Percentiles rank a stretch among this genome's conserved stretches.
phyloP scores from a whole-genome alignment of 352 stramenopile species.

The Pythium biforme region DNA sequence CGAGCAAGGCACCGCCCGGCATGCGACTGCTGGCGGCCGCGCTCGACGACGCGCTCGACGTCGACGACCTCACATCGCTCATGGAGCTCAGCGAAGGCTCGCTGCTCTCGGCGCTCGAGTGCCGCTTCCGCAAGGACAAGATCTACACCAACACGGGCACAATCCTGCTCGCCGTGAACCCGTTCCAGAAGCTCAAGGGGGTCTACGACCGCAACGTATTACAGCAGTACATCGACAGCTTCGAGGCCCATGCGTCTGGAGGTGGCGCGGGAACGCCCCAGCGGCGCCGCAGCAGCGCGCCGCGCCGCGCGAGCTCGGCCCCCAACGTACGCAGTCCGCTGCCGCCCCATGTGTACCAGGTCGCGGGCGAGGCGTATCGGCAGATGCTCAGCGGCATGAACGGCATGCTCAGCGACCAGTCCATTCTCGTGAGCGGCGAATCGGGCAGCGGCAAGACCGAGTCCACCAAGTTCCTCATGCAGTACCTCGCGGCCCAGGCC shows the following conservation, averaged over 20 bases:
- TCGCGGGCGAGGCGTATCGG: slow-evolving; percentile 78
- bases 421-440: slow-evolving; percentile 86
- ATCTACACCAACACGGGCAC: slow-evolving; percentile 87
- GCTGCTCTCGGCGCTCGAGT: slow-evolving; percentile 68
- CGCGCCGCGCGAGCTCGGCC: slow-evolving; percentile 13
- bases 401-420: slow-evolving; percentile 64
- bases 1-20: slow-evolving; percentile 22
- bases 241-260: slow-evolving; percentile 37
- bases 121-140: slow-evolving; percentile 65
- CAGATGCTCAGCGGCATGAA: slow-evolving; percentile 72
- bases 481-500: slow-evolving; percentile 75
- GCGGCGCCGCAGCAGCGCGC: slow-evolving; percentile 11
- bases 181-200: slow-evolving; percentile 67
- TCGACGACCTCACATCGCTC: slow-evolving; percentile 84
- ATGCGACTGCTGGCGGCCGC: slow-evolving; percentile 29
- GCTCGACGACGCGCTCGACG: slow-evolving; percentile 39
- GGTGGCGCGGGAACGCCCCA: slow-evolving; percentile 14
- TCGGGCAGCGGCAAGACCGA: slow-evolving; percentile 89
- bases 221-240: slow-evolving; percentile 63
- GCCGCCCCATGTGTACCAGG: slow-evolving; percentile 83
- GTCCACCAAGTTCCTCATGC: slow-evolving; percentile 89
- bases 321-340: slow-evolving; percentile 24
- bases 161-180: slow-evolving; percentile 83
- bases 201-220: slow-evolving; percentile 62
- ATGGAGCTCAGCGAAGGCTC: slow-evolving; percentile 70